phyloP scores from a whole-genome alignment of 305 asterid species.

The Andrographis paniculata region DNA sequence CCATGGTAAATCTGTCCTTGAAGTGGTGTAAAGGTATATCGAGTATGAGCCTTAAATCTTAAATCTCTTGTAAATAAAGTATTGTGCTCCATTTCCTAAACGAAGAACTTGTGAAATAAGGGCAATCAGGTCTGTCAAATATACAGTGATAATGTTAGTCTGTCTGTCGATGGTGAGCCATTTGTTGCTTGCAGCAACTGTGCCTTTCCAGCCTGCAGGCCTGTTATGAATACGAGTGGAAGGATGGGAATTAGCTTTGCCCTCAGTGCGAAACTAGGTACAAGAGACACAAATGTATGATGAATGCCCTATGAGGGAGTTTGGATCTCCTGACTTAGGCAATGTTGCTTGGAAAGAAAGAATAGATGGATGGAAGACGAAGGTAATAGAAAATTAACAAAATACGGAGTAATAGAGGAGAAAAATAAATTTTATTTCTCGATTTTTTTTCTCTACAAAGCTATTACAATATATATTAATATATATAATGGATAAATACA shows the following conservation, averaged over 20 bases:
- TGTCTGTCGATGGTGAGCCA: conserved; percentile 59
- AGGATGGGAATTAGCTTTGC: conserved; percentile 93
- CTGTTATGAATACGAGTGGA: conserved; percentile 96
- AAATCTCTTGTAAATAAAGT: conserved; percentile 1
- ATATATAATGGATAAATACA: too few species aligned
- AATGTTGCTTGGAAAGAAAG: conserved; percentile 99
- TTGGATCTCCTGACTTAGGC: conserved; percentile 87
- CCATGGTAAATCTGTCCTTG: too few species aligned
- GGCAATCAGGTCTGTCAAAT: conserved; percentile 93
- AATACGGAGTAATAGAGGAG: too few species aligned
- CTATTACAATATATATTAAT: too few species aligned
- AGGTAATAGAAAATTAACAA: too few species aligned
- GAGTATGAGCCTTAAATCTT: background rate
- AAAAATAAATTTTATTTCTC: too few species aligned
- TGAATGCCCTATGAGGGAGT: conserved; percentile 80
- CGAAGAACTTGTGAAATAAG: conserved; percentile 55
- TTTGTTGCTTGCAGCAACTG: conserved; percentile 94
- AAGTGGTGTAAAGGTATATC: background rate
- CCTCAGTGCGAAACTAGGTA: conserved; percentile 99
- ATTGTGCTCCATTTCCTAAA: conserved; percentile 29
- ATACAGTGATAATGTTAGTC: conserved; percentile 86
- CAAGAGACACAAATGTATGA: conserved; percentile 85
- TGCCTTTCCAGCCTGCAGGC: conserved; percentile 94
- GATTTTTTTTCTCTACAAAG: too few species aligned
- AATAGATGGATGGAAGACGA: conserved; percentile 99